These are phyloP conservation scores for Umbelopsis ramanniana DNA, from an alignment of 192 early-diverging fungal genomes.

Conservation along the genomic window DNA sequence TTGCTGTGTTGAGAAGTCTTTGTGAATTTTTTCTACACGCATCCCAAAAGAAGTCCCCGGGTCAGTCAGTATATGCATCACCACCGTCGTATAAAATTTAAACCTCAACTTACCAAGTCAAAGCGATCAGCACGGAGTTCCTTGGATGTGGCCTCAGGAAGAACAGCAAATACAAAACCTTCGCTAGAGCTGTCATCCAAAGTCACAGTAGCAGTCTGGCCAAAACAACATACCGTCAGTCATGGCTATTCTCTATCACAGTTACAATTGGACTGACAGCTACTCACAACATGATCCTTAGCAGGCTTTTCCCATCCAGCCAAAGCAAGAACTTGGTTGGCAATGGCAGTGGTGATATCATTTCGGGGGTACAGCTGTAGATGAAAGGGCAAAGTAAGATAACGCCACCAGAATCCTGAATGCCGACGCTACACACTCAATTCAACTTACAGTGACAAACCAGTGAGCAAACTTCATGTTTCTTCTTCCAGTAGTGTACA, in stretches of 20 bases:
- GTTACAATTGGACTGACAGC: constrained; percentile 38
- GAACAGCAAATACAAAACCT: constrained; percentile 71
- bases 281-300: constrained; percentile 47
- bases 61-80: constrained; percentile 42
- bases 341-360: constrained; percentile 47
- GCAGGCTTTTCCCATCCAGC: constrained; percentile 29
- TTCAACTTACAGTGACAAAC: constrained; percentile 45
- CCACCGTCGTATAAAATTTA: constrained; percentile 24
- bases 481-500: constrained; percentile 78
- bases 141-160: constrained; percentile 57
- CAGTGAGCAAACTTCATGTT: constrained; percentile 73
- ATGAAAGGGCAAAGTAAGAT: not conserved
- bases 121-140: constrained; percentile 65
- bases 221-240: not conserved
- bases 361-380: constrained; percentile 56
- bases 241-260: not conserved
- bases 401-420: too few species aligned
- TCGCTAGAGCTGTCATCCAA: constrained; percentile 50
- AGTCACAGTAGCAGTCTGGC: constrained; percentile 39
- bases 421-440: not conserved
- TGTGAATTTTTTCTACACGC: constrained; percentile 19
- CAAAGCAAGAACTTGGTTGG: constrained; percentile 31
- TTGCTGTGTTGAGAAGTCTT: constrained; percentile 20
- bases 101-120: constrained; percentile 34
- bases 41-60: not conserved